These are phyloP conservation scores for Coniochaeta prunicola DNA, from an alignment of 2,329 filamentous ascomycete genomes.

Conservation along the genomic window DNA sequence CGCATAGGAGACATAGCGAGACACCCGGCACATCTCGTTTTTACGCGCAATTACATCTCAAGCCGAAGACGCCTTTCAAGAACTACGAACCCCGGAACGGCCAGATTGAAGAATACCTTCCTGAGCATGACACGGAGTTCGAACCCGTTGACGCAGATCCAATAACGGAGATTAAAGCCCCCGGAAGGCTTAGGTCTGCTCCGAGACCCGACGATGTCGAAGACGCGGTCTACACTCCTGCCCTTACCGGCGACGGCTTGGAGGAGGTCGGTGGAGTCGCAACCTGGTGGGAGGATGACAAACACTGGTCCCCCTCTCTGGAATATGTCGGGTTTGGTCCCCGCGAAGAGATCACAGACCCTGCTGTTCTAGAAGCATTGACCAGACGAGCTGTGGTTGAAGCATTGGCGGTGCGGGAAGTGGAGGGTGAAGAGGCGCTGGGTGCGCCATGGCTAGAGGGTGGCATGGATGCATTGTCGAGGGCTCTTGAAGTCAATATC, in stretches of 20 bases:
- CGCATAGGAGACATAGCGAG: background rate
- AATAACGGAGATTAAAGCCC: conserved; percentile 9
- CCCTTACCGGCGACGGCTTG: conserved; percentile 34
- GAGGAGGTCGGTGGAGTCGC: conserved; percentile 38
- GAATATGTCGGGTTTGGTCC: conserved; percentile 36
- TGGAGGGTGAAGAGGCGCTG: background rate
- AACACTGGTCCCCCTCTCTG: conserved; percentile 42
- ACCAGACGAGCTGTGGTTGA: conserved; percentile 46
- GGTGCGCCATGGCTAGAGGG: conserved; percentile 18
- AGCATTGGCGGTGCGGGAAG: conserved; percentile 35
- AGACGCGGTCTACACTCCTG: conserved; percentile 38
- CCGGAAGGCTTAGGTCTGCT: conserved; percentile 12
- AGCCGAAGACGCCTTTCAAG: background rate
- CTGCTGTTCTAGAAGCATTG: conserved; percentile 37
- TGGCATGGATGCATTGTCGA: conserved; percentile 23
- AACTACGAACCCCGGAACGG: background rate
- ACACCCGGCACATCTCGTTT: background rate
- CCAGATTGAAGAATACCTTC: background rate
- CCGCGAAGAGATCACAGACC: conserved; percentile 31
- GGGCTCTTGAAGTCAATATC: conserved; percentile 28
- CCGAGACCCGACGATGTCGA: conserved; percentile 18
- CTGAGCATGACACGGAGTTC: background rate
- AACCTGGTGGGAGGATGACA: conserved; percentile 46
- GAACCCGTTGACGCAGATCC: conserved; percentile 15
- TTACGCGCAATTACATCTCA: background rate